A percentile compares a stretch with the other conserved stretches of the same genome.
phyloP scores from a whole-genome alignment of 1,139 yeast genomes.

The Saccharomyces hybrid region DNA sequence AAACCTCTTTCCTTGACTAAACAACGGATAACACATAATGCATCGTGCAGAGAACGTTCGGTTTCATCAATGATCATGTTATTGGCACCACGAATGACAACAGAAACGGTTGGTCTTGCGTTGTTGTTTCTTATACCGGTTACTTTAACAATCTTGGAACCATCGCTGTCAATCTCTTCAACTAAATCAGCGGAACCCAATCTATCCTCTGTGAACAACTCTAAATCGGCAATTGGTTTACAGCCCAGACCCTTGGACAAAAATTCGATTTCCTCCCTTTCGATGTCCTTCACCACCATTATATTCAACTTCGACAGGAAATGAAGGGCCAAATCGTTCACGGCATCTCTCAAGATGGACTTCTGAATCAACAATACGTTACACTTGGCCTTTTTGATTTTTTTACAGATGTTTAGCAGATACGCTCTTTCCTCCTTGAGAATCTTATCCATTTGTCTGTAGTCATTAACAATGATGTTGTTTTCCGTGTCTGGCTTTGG shows the following conservation, averaged over 20 bases:
- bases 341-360: conserved; percentile 93
- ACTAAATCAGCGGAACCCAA: conserved; percentile 86
- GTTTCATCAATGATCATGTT: conserved; percentile 85
- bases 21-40: conserved; percentile 93
- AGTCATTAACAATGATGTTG: conserved; percentile 93
- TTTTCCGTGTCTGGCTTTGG: conserved; percentile 99
- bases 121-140: conserved; percentile 63
- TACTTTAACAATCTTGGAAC: conserved; percentile 84
- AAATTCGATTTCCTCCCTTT: conserved; percentile 94
- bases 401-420: conserved; percentile 86
- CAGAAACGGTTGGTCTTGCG: conserved; percentile 72
- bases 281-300: conserved; percentile 91
- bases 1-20: conserved; percentile 88
- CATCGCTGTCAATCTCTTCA: conserved; percentile 88
- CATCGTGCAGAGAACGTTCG: conserved; percentile 95
- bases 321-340: conserved; percentile 91
- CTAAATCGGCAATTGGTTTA: conserved; percentile 93
- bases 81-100: conserved; percentile 93
- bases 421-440: conserved; percentile 96
- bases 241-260: conserved; percentile 88
- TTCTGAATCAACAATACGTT: conserved; percentile 90
- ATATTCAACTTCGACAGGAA: conserved; percentile 88
- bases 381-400: conserved; percentile 94
- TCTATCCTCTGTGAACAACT: conserved; percentile 85
- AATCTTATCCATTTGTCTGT: conserved; percentile 98